These are phyloP conservation scores for Aspergillus pseudoglaucus DNA, from an alignment of 2,329 filamentous ascomycete genomes.

Conservation along the genomic window DNA sequence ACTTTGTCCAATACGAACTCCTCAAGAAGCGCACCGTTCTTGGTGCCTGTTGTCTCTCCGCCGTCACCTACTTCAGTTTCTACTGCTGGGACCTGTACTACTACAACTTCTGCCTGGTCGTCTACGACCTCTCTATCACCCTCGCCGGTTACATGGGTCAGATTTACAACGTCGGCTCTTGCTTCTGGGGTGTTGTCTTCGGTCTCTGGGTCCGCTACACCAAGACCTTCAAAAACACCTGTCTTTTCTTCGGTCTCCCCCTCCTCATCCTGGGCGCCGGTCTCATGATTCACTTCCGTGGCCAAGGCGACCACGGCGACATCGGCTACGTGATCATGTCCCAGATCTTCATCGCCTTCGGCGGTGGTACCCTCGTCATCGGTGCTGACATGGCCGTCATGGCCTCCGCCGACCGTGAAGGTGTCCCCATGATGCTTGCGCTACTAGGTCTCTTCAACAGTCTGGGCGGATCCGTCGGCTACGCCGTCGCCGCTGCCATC, in stretches of 20 bases:
- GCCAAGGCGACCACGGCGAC: slow-evolving; percentile 32
- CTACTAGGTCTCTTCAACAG: slow-evolving; percentile 29
- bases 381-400: slow-evolving; percentile 55
- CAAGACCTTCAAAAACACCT: slow-evolving; percentile 48
- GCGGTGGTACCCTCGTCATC: slow-evolving; percentile 49
- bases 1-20: slow-evolving; percentile 51
- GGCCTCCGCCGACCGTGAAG: slow-evolving; percentile 48
- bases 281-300: slow-evolving; percentile 52
- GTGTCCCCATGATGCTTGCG: slow-evolving; percentile 44
- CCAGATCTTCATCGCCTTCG: slow-evolving; percentile 51
- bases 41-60: slow-evolving; percentile 46
- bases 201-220: slow-evolving; percentile 45
- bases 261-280: slow-evolving; percentile 47
- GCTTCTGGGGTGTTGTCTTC: slow-evolving; percentile 45
- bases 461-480: slow-evolving; percentile 30
- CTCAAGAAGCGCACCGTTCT: slow-evolving; percentile 46
- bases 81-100: slow-evolving; percentile 52
- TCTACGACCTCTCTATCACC: slow-evolving; percentile 41
- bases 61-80: slow-evolving; percentile 44
- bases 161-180: slow-evolving; percentile 51
- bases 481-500: slow-evolving; percentile 36
- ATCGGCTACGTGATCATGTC: slow-evolving; percentile 50
- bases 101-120: slow-evolving; percentile 48
- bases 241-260: slow-evolving; percentile 47
- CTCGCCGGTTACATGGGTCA: slow-evolving; percentile 43